Base-by-base conservation (phyloP, 23 red algal genomes). In the Gracilaria vermiculophylla region DNA sequence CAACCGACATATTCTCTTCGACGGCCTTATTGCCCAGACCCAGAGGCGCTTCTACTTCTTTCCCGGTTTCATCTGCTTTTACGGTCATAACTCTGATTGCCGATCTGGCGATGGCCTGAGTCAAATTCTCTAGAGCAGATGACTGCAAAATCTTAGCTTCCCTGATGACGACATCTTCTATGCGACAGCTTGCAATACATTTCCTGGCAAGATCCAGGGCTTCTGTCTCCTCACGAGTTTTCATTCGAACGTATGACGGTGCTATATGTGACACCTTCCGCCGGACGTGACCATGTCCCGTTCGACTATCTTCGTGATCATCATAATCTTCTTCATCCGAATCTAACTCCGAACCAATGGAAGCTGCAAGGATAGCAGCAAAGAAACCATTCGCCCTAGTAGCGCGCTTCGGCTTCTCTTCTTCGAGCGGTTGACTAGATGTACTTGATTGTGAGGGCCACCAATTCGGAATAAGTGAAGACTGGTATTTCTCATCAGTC, bases 121-220 rank as follows among this genome's bases (percentile, higher is more conserved):
- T 52, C 17, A 92, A 49, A 35, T 60, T 49, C 27, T 73, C 81
- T 25, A 96, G 53, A 20, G 94, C 65, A 27, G 60, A 75, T 53
- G 80, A 88, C 47, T 81, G 86, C 28, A 96, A 76, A 24, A 96
- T 76, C 65, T 90, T 88, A 24, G 84, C 87, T 33, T 96, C 94
- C 36, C 65, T 85, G 44, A 96, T 89, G 27, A 96, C 61, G 20
- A 90, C 80, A 31, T 96, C 84, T 65, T 89, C 94, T 42, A 90
- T 79, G 42, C 78, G 70, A 76, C 94, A 90, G 19, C 77, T 88
- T 20, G 55, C 77, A 27, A 96, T 80, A 31, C 84, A 92, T 81
- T 88, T 96, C 19, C 80, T 53, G n/a, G 86, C 94, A 55, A 96
- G 89, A 25, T 89, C 87, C 17, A 52, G 49, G 15, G 94, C 94